A percentile compares a stretch with the other conserved stretches of the same genome.
Evolutionary conservation across 495 filamentous ascomycete species (phyloP).

Genomic region (Talaromyces nanjingensis): DNA sequence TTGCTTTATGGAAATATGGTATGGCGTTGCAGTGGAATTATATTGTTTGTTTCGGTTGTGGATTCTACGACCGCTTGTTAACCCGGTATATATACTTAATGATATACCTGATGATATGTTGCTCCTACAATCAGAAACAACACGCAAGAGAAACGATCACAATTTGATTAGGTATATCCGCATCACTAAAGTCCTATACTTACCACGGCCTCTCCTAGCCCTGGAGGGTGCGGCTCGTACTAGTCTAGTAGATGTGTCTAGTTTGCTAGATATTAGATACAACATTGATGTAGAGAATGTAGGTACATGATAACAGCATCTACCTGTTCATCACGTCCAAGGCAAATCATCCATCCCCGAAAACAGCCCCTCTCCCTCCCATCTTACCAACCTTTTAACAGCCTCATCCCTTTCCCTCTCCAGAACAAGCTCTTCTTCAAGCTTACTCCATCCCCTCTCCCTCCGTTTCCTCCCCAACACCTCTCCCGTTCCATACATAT

Average conservation of each 20-base stretch:
- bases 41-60: not conserved
- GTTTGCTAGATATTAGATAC: not conserved
- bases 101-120: not conserved
- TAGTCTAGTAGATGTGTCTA: not conserved
- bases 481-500: constrained; percentile 35
- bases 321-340: constrained; percentile 20
- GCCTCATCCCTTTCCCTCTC: constrained; percentile 20
- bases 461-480: constrained; percentile 31
- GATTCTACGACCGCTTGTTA: not conserved
- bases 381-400: constrained; percentile 30
- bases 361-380: constrained; percentile 38
- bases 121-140: no score
- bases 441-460: constrained; percentile 33
- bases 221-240: not conserved
- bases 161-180: no score
- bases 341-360: constrained; percentile 26
- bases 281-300: not conserved
- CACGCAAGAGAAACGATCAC: no score
- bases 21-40: not conserved
- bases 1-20: not conserved
- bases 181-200: no score
- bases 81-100: not conserved
- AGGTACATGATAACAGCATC: not conserved
- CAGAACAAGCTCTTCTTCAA: constrained; percentile 21
- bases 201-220: no score